A percentile compares a stretch with the other conserved stretches of the same genome.
These are phyloP conservation scores for Strobilomyces echinocephalus DNA, from an alignment of 768 basidiomycete genomes.

Conservation along the genomic window DNA sequence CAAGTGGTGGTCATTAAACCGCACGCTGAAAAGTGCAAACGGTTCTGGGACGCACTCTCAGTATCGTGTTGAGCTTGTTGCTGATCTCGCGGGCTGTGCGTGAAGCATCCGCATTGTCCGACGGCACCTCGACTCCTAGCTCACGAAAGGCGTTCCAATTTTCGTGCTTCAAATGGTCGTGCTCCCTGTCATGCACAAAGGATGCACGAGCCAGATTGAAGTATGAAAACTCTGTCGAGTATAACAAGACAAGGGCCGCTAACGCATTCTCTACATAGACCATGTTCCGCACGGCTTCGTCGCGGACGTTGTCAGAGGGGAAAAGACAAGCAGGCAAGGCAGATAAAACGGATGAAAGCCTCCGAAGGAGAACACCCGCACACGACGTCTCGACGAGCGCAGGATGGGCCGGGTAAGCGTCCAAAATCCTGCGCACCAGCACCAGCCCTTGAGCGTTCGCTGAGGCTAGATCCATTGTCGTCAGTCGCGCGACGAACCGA, in stretches of 20 bases:
- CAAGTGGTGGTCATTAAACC: not conserved
- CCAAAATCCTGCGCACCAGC: slow-evolving; percentile 24
- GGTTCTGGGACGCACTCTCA: slow-evolving; percentile 24
- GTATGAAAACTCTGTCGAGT: slow-evolving; percentile 8
- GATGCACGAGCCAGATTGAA: not conserved
- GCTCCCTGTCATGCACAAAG: slow-evolving; percentile 19
- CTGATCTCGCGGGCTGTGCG: slow-evolving; percentile 16
- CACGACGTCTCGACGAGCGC: slow-evolving; percentile 20
- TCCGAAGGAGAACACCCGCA: slow-evolving; percentile 19
- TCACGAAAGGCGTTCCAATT: slow-evolving; percentile 24
- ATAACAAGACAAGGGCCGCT: slow-evolving; percentile 17
- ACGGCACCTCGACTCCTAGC: slow-evolving; percentile 28
- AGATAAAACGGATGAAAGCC: slow-evolving; percentile 24
- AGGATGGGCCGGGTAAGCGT: slow-evolving; percentile 29
- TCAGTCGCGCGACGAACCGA: not conserved
- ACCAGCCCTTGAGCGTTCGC: slow-evolving; percentile 13
- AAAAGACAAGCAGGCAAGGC: slow-evolving; percentile 9
- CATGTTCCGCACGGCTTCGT: slow-evolving; percentile 16
- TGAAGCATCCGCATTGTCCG: slow-evolving; percentile 15
- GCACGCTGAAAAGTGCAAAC: too few species aligned
- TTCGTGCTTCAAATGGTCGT: slow-evolving; percentile 25
- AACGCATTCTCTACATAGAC: slow-evolving; percentile 22
- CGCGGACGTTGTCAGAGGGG: slow-evolving; percentile 4
- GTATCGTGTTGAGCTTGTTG: slow-evolving; percentile 19
- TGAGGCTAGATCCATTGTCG: slow-evolving; percentile 6